Evolutionary conservation across 2,329 filamentous ascomycete genomes (phyloP).

Genomic region (Nemania sp.): DNA sequence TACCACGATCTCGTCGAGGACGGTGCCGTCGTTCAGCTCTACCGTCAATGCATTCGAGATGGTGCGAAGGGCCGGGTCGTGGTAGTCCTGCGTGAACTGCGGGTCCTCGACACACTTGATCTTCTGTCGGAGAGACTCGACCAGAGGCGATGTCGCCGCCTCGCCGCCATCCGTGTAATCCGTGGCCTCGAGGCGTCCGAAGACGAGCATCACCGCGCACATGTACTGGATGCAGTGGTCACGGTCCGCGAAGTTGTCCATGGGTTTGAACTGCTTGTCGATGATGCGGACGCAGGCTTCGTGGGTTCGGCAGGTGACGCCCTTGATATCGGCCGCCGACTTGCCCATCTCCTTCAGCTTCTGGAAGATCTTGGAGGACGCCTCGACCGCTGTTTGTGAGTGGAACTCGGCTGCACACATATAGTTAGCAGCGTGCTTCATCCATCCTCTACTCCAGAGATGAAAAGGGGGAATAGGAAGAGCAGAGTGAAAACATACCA

Average conservation of each 20-base stretch:
- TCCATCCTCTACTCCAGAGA: background rate
- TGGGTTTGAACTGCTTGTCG: constrained; percentile 99
- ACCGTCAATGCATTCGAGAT: constrained; percentile 98
- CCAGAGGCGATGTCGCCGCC: constrained; percentile 87
- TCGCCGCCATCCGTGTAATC: constrained; percentile 95
- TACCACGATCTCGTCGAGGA: constrained; percentile 89
- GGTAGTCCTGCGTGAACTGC: constrained; percentile 94
- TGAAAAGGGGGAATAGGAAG: background rate
- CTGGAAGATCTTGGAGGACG: constrained; percentile 87
- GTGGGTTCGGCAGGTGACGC: constrained; percentile 93
- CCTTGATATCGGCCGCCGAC: constrained; percentile 92
- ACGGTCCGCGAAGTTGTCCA: constrained; percentile 99
- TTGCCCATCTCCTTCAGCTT: constrained; percentile 88
- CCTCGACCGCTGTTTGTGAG: constrained; percentile 97
- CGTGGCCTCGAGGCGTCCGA: constrained; percentile 89
- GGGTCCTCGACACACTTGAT: constrained; percentile 98
- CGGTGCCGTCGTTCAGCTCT: constrained; percentile 91
- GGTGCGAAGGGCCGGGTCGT: constrained; percentile 90
- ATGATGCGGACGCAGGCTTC: constrained; percentile 99
- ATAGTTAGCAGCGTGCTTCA: constrained; percentile 58
- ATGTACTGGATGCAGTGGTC: constrained; percentile 99
- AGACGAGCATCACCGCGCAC: constrained; percentile 95
- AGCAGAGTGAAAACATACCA: constrained; percentile 63
- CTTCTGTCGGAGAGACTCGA: constrained; percentile 91
- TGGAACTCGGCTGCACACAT: constrained; percentile 82